Percentiles rank a stretch among this genome's conserved stretches.
Evolutionary conservation across 176 grass and related monocot genomes (phyloP).

Genomic region (Typha latifolia): DNA sequence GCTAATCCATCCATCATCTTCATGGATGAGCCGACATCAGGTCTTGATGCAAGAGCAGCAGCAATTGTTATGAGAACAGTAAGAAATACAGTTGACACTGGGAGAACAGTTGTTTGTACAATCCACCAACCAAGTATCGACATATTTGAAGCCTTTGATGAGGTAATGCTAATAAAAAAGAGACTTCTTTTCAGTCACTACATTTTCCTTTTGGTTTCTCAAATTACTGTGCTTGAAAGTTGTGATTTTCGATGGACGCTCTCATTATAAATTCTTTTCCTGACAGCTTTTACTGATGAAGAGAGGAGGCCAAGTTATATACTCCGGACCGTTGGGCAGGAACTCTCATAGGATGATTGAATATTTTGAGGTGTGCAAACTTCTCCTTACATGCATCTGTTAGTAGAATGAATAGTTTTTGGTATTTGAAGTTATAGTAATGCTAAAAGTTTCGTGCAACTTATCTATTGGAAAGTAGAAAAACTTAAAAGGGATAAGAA

Average conservation of each 20-base stretch:
- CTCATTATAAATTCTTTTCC: background rate
- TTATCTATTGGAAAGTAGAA: too few species aligned
- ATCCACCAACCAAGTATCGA: conserved; percentile 99
- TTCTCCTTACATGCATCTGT: background rate
- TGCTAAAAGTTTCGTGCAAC: too few species aligned
- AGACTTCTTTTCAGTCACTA: conserved; percentile 1
- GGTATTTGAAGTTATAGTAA: too few species aligned
- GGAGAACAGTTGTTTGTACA: conserved; percentile 92
- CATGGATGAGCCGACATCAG: conserved; percentile 99
- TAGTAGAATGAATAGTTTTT: background rate
- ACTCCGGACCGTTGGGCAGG: conserved; percentile 69
- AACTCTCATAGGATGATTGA: conserved; percentile 82
- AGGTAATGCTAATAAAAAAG: conserved; percentile 30
- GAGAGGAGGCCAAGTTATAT: conserved; percentile 97
- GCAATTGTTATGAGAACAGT: conserved; percentile 99
- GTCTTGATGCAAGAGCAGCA: conserved; percentile 96
- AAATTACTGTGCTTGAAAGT: background rate
- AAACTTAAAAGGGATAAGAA: background rate
- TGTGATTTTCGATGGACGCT: background rate
- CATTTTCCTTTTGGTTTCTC: background rate
- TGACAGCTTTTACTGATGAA: conserved; percentile 76
- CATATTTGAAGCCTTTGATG: conserved; percentile 98
- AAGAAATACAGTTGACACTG: conserved; percentile 93
- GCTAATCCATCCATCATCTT: conserved; percentile 99
- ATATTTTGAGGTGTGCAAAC: conserved; percentile 72